These are phyloP conservation scores for Cyclostephanos invisitatus DNA, from an alignment of 108 stramenopile genomes.

Conservation along the genomic window DNA sequence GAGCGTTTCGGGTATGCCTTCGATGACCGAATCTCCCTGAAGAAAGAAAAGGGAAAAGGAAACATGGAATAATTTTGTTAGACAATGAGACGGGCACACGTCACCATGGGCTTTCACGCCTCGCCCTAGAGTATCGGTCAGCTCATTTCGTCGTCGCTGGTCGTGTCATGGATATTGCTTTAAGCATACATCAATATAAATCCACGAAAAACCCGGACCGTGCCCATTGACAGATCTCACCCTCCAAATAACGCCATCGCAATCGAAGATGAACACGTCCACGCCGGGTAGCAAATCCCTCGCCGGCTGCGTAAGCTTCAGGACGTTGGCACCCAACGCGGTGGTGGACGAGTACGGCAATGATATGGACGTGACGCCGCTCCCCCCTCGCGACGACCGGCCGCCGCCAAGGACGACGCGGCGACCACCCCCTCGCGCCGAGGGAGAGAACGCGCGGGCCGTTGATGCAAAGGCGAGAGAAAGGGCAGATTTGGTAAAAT, in stretches of 20 bases:
- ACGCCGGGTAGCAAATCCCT: conserved; percentile 71
- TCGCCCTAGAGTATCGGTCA: too few species aligned
- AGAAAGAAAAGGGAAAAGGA: not conserved
- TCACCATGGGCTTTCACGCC: too few species aligned
- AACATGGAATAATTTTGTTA: too few species aligned
- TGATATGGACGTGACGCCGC: not conserved
- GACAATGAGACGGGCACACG: too few species aligned
- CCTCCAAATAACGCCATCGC: conserved; percentile 99
- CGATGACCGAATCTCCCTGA: conserved; percentile 92
- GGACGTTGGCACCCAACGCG: conserved; percentile 62
- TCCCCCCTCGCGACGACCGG: not conserved
- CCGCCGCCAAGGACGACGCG: not conserved
- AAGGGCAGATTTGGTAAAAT: conserved; percentile 29
- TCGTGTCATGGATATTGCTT: too few species aligned
- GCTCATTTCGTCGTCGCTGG: too few species aligned
- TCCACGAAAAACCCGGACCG: too few species aligned
- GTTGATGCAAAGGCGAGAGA: conserved; percentile 29
- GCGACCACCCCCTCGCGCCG: not conserved
- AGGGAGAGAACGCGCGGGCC: conserved; percentile 32
- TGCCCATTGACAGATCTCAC: conserved; percentile 8
- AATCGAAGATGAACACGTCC: conserved; percentile 99
- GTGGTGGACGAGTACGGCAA: conserved; percentile 15
- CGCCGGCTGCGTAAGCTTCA: conserved; percentile 71
- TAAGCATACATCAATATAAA: too few species aligned
- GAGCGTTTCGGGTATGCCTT: conserved; percentile 91